Evolutionary conservation across 495 filamentous ascomycete genomes (phyloP).

Genomic region (Aspergillus bertholletiae): DNA sequence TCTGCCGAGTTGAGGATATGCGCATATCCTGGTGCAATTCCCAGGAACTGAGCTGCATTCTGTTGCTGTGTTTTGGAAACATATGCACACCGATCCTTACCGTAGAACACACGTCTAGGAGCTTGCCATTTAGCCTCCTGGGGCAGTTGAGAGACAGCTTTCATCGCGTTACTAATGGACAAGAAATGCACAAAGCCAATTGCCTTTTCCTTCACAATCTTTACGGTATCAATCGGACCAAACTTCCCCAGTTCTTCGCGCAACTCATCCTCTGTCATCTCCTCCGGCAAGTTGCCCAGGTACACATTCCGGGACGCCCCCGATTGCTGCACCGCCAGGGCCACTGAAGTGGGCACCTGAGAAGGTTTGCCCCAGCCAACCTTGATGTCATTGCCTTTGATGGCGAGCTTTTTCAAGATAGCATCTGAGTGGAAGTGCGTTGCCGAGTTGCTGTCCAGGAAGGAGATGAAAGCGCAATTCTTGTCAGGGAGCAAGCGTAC

Average conservation of each 20-base stretch:
- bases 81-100: conserved; percentile 96
- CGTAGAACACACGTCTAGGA: conserved; percentile 93
- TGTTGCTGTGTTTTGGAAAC: conserved; percentile 99
- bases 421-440: conserved; percentile 99
- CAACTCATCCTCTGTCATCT: conserved; percentile 84
- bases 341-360: conserved; percentile 95
- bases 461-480: conserved; percentile 99
- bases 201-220: conserved; percentile 96
- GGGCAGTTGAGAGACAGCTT: conserved; percentile 94
- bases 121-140: conserved; percentile 97
- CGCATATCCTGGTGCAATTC: conserved; percentile 95
- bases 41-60: conserved; percentile 96
- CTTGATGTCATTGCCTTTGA: conserved; percentile 98
- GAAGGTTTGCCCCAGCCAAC: conserved; percentile 99
- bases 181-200: conserved; percentile 98
- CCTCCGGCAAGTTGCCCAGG: conserved; percentile 88
- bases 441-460: conserved; percentile 92
- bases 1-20: conserved; percentile 94
- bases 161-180: conserved; percentile 96
- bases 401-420: conserved; percentile 97
- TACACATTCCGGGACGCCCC: conserved; percentile 98
- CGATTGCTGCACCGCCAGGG: conserved; percentile 93
- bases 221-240: conserved; percentile 93
- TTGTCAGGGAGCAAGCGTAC: conserved; percentile 94
- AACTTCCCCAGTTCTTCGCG: conserved; percentile 96